Percentiles rank a stretch among this genome's conserved stretches.
Conservation (phyloP, 192 early-diverging fungal species). For the Coemansia sp. region DNA sequence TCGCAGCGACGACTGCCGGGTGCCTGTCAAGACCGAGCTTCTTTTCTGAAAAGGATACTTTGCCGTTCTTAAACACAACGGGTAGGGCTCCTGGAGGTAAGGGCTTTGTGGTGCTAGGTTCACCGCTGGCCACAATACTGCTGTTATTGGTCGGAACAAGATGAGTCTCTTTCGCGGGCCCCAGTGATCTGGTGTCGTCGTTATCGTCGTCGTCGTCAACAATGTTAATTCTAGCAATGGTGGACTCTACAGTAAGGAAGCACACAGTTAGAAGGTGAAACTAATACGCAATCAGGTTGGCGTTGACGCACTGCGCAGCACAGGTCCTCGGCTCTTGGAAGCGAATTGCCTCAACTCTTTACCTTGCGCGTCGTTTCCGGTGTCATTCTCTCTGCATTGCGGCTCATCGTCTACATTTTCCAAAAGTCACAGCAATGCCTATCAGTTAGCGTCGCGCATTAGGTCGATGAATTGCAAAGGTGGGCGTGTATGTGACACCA, state of each 20-base stretch:
- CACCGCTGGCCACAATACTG: neutral
- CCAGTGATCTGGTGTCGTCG: neutral
- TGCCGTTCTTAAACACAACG: conserved; percentile 38
- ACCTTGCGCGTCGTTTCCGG: neutral
- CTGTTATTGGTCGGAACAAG: neutral
- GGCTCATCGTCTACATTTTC: neutral
- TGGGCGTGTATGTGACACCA: neutral
- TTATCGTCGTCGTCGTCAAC: conserved; percentile 2
- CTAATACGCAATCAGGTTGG: neutral
- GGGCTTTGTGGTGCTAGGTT: conserved; percentile 3
- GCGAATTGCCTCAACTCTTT: neutral
- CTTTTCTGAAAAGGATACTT: conserved; percentile 36
- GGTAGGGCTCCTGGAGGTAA: neutral
- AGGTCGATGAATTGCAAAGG: neutral
- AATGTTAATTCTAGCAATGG: neutral
- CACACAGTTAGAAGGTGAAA: neutral
- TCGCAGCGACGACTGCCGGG: conserved; percentile 40
- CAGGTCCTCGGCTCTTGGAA: neutral
- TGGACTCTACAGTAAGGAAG: neutral
- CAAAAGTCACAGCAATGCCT: neutral
- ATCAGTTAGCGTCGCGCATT: neutral
- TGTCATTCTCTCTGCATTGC: neutral
- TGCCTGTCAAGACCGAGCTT: conserved; percentile 48
- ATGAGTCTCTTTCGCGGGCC: neutral
- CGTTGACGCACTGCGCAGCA: neutral